Conservation (phyloP, 345 rosid genomes). For the Lepidium sativum region DNA sequence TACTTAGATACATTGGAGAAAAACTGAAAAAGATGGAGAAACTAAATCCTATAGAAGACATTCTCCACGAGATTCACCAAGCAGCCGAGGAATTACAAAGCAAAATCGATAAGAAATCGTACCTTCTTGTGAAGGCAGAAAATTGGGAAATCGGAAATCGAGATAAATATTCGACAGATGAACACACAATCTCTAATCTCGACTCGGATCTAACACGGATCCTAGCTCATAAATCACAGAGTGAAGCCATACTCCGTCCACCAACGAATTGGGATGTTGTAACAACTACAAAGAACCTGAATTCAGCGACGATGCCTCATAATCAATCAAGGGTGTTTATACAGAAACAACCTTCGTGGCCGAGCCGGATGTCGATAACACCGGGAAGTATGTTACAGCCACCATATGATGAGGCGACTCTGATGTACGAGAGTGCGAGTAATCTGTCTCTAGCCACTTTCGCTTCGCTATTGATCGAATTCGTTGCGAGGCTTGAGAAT, state of each 20-base stretch:
- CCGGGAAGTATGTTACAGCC: slow-evolving; percentile 12
- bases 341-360: slow-evolving; percentile 51
- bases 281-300: neutral
- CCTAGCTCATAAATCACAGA: slow-evolving; percentile 42
- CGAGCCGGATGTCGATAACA: slow-evolving; percentile 22
- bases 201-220: slow-evolving; percentile 30
- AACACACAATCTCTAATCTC: slow-evolving; percentile 32
- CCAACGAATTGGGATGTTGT: slow-evolving; percentile 17
- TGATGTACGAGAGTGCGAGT: slow-evolving; percentile 63
- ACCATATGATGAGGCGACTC: slow-evolving; percentile 30
- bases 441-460: slow-evolving; percentile 78
- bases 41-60: slow-evolving; percentile 39
- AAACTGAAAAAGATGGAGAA: slow-evolving; percentile 74
- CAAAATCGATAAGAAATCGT: slow-evolving; percentile 55
- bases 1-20: slow-evolving; percentile 56
- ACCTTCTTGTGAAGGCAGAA: slow-evolving; percentile 36
- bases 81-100: slow-evolving; percentile 71
- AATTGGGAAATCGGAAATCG: slow-evolving; percentile 36
- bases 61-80: slow-evolving; percentile 52
- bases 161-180: slow-evolving; percentile 22
- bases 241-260: slow-evolving; percentile 25
- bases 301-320: neutral
- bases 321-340: neutral
- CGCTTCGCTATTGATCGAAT: slow-evolving; percentile 67
- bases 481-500: slow-evolving; percentile 70